Evolutionary conservation across 169 alveolate species (phyloP), one percentile per base, ranked within the genome.

Genomic region (Plasmodium chabaudi): DNA sequence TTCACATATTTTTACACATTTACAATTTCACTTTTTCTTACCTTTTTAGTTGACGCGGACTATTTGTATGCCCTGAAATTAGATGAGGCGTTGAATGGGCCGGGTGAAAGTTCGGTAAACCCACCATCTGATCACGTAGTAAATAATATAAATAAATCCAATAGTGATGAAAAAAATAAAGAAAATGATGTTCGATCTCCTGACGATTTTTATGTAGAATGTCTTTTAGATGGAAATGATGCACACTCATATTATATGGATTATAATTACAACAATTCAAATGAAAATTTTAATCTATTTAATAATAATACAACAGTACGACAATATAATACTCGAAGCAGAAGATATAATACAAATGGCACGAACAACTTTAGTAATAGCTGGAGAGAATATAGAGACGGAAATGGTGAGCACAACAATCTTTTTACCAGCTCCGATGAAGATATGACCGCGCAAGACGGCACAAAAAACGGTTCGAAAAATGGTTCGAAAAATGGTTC

Each of bases 1-100:
- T 15, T 51, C 0, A 7, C 59, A 51, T 49, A 4, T 51, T 51
- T 15, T 2, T 15, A 4, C 59, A 10, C 12, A 0, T 49, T 49
- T 49, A 10, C 1, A 0, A 0, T 4, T n/a, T n/a, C 59, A 49
- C 6, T 49, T 49, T 49, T n/a, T 10, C 6, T 49, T n/a, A 1
- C 59, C 3, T 49, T 2, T 51, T 51, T 46, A 79, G 89, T 79
- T 19, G 89, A 79, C 9, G 12, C 82, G 2, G 89, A 79, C 49
- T 79, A 65, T 47, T 70, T 79, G 34, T 46, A 64, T 13, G 89
- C 89, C 70, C 47, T 79, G 70, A 79, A 79, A 42, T 46, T 79
- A 46, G 49, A 65, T 55, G 89, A 79, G 61, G 60, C 89, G 42
- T 12, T 79, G 19, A 79, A 79, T 49, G 77, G 79, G 1, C 0